Evolutionary conservation across 768 basidiomycete species (phyloP), one percentile per base, ranked within the genome.

Genomic region (Hygrocybe coccinea): DNA sequence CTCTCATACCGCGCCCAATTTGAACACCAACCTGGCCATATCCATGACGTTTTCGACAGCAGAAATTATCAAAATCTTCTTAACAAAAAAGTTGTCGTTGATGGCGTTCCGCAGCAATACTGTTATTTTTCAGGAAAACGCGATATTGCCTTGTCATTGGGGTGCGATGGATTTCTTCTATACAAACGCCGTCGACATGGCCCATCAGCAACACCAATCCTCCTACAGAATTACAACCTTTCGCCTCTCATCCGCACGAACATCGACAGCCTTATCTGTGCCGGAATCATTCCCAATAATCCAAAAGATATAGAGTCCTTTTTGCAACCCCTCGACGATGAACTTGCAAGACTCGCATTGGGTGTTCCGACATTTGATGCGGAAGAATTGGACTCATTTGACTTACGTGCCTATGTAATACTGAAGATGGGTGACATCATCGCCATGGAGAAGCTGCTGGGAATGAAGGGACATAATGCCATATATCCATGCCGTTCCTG

Each of bases 241-340:
- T 62, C 62, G 1, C 67, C 69, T 2, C 67, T 73, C 4, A 58
- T 71, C 4, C 65, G 70, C 2, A 73, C 69, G 33, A 73, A 69
- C 22, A 50, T 70, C 10, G 52, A 68, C 5, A 51, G 77, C 37
- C 62, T 78, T 9, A n/a, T n/a, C n/a, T n/a, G n/a, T n/a, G n/a
- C n/a, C 8, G 74, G 76, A 11, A 64, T 78, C 45, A 76, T 81
- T 46, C 79, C 77, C 1, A 76, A 71, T 15, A 72, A 73, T 37
- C 75, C 79, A 0, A 63, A 68, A n/a, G 74, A 79, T 55, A 29
- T 71, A 1, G 70, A 71, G 41, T 81, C 79, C 0, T 81, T 79
- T 50, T 60, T 74, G 0, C 70, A 60, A 45, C 79, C 77, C 0
- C 50, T 76, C 3, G 58, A 76, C 1, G 55, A 75, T n/a, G 77